These are phyloP conservation scores for Phytopythium oedochilum DNA, from an alignment of 352 stramenopile genomes.

Conservation along the genomic window DNA sequence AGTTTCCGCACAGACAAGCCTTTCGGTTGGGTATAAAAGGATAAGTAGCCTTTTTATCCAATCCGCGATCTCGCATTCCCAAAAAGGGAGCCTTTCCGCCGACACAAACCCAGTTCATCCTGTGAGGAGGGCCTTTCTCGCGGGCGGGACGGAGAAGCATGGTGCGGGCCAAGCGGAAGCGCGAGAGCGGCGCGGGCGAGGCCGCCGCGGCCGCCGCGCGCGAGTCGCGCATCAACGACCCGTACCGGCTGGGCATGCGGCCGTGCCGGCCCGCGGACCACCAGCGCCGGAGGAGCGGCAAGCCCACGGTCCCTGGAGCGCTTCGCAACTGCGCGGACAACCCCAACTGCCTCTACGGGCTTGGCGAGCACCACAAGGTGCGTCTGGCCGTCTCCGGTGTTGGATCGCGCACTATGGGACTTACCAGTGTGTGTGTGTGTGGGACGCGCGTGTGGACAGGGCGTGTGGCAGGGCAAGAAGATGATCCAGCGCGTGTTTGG, in stretches of 20 bases:
- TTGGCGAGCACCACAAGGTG: constrained; percentile 72
- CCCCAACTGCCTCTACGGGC: constrained; percentile 82
- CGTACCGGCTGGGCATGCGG: constrained; percentile 40
- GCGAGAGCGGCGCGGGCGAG: constrained; percentile 17
- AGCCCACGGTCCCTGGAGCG: constrained; percentile 9
- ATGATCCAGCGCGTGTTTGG: constrained; percentile 53
- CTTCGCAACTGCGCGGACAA: constrained; percentile 76
- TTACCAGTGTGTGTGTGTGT: no score
- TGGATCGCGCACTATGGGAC: no score
- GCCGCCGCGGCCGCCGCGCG: constrained; percentile 6
- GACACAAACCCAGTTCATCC: no score
- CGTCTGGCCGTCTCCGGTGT: no score
- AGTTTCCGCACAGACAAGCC: not conserved
- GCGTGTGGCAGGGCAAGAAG: constrained; percentile 61
- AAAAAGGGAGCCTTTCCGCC: no score
- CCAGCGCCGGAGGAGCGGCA: constrained; percentile 37
- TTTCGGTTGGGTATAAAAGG: not conserved
- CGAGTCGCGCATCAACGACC: constrained; percentile 43
- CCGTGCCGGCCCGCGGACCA: constrained; percentile 58
- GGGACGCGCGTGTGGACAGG: constrained; percentile 22
- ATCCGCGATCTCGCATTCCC: no score
- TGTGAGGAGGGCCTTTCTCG: no score
- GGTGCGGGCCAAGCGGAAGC: constrained; percentile 48
- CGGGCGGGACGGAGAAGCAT: constrained; percentile 10
- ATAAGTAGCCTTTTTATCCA: no score